Conservation (phyloP, 1,284 basidiomycete genomes). For the Inonotus hispidus region DNA sequence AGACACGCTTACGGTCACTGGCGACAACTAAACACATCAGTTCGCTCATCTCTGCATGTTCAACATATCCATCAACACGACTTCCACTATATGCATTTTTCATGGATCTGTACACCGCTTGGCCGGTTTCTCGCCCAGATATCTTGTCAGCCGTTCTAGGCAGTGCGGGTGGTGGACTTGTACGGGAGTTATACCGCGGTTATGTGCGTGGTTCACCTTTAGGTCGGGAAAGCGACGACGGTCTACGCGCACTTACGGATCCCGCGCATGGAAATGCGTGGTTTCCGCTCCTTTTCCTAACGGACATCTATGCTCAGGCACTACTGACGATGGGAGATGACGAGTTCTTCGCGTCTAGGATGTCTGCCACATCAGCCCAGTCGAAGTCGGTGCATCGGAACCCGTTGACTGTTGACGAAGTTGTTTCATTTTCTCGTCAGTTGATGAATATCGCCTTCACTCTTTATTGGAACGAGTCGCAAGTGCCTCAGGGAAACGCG, state of each 20-base stretch:
- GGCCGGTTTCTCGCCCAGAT: constrained; percentile 53
- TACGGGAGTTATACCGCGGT: constrained; percentile 70
- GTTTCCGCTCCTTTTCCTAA: constrained; percentile 74
- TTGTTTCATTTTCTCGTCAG: constrained; percentile 62
- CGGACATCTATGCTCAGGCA: constrained; percentile 80
- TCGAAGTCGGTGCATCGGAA: constrained; percentile 43
- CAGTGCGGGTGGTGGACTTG: constrained; percentile 51
- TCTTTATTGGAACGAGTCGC: constrained; percentile 71
- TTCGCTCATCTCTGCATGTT: constrained; percentile 21
- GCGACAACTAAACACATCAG: constrained; percentile 25
- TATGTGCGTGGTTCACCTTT: constrained; percentile 57
- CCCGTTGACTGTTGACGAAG: constrained; percentile 80
- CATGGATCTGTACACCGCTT: constrained; percentile 47
- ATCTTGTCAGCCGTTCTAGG: constrained; percentile 45
- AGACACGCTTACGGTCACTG: constrained; percentile 25
- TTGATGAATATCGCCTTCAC: constrained; percentile 77
- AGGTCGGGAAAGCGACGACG: constrained; percentile 42
- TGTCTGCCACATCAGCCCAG: constrained; percentile 21
- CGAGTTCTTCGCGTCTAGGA: constrained; percentile 75
- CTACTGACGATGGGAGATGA: constrained; percentile 94
- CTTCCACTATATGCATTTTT: constrained; percentile 47
- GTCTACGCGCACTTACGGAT: constrained; percentile 30
- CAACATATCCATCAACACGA: constrained; percentile 33
- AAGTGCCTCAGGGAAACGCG: constrained; percentile 34
- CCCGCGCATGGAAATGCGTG: constrained; percentile 42